Conservation (phyloP, 371 early-diverging fungal species). For the Funneliformis caledonium region DNA sequence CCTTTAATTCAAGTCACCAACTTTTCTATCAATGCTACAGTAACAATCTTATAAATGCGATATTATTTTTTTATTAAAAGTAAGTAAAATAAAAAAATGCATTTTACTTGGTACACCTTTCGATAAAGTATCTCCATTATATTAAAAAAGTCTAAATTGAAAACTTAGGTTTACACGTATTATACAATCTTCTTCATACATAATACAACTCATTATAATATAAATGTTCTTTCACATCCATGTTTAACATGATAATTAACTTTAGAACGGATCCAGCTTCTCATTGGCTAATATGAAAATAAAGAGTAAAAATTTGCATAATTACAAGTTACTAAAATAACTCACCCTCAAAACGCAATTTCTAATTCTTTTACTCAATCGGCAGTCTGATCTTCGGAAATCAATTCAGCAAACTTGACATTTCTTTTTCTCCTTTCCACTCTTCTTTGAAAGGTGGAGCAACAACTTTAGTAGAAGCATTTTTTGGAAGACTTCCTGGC, state of each 20-base stretch:
- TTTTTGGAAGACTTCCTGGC: slow-evolving; percentile 41
- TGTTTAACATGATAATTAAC: slow-evolving; percentile 83
- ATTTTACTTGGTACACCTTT: slow-evolving; percentile 61
- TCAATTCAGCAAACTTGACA: slow-evolving; percentile 66
- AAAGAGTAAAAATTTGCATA: neutral
- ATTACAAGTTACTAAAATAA: neutral
- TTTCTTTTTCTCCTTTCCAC: slow-evolving; percentile 62
- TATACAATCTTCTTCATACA: neutral
- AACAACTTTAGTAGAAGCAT: slow-evolving; percentile 44
- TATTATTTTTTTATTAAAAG: neutral
- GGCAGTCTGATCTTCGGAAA: slow-evolving; percentile 62
- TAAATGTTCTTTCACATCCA: slow-evolving; percentile 91
- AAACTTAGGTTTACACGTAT: neutral
- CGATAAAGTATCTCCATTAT: slow-evolving; percentile 70
- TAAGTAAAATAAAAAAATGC: neutral
- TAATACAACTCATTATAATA: neutral
- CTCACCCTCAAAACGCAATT: slow-evolving; percentile 75
- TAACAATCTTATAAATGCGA: neutral
- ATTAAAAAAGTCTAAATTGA: slow-evolving; percentile 58
- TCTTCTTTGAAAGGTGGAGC: slow-evolving; percentile 47
- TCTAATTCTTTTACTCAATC: slow-evolving; percentile 81
- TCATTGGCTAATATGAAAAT: slow-evolving; percentile 66
- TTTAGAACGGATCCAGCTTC: slow-evolving; percentile 59
- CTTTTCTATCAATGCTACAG: slow-evolving; percentile 79
- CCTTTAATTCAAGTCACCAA: slow-evolving; percentile 93